phyloP scores from a whole-genome alignment of 176 grass and related monocot genomes.

The Luzula sylvatica region DNA sequence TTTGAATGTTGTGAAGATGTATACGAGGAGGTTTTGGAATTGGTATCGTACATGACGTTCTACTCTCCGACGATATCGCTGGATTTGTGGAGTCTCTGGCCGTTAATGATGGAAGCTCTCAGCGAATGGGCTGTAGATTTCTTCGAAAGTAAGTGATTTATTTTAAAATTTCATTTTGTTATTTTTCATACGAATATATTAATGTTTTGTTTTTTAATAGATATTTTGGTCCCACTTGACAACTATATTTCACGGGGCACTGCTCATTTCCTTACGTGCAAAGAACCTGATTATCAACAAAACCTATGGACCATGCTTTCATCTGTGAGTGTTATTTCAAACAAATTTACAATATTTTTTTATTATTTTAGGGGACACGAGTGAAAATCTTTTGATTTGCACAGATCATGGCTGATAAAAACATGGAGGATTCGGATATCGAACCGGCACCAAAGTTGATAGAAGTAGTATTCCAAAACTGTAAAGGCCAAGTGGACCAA shows the following conservation, averaged over 20 bases:
- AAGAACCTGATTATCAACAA: conserved; percentile 83
- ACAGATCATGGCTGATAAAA: conserved; percentile 75
- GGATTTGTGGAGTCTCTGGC: conserved; percentile 92
- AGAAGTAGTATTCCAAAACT: conserved; percentile 85
- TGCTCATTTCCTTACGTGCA: conserved; percentile 62
- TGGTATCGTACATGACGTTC: conserved; percentile 87
- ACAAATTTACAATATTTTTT: neutral
- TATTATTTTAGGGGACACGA: neutral
- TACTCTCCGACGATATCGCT: conserved; percentile 81
- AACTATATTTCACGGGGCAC: conserved; percentile 80
- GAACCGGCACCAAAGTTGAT: conserved; percentile 81
- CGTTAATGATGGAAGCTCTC: conserved; percentile 72
- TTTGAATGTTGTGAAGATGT: conserved; percentile 45
- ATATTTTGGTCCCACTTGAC: conserved; percentile 86
- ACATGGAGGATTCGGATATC: conserved; percentile 81
- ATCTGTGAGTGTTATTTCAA: conserved; percentile 34
- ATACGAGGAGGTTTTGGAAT: conserved; percentile 91
- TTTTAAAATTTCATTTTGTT: neutral
- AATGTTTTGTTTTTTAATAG: conserved; percentile 31
- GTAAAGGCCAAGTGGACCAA: conserved; percentile 69
- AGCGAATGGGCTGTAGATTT: conserved; percentile 90
- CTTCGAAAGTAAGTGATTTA: conserved; percentile 64
- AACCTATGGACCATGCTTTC: conserved; percentile 72
- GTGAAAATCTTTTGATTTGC: conserved; percentile 3
- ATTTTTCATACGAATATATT: conserved; percentile 14